Conservation (phyloP, 805 yeast genomes). For the Yamadazyma endophytica region DNA sequence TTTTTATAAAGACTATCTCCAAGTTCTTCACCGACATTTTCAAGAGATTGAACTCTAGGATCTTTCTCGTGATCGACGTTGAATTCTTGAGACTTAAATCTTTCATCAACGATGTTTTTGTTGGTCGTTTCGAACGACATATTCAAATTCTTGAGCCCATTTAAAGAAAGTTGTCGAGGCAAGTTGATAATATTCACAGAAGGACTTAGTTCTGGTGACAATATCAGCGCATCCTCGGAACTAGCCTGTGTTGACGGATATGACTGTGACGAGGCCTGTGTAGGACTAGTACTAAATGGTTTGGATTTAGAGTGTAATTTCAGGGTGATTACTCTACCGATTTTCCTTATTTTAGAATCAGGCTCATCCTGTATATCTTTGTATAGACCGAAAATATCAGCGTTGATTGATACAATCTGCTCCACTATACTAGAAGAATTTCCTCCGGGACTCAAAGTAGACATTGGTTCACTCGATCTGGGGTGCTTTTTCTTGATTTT, state of each 20-base stretch:
- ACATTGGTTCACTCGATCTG: conserved; percentile 1
- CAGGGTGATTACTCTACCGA: conserved; percentile 4
- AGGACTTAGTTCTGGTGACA: too few relatives aligned
- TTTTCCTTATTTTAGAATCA: conserved; percentile 9
- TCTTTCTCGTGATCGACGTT: too few relatives aligned
- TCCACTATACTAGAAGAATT: conserved; percentile 10
- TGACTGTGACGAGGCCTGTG: neutral
- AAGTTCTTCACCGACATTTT: too few relatives aligned
- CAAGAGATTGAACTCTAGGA: too few relatives aligned
- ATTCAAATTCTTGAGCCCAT: conserved; percentile 27
- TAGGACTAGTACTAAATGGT: conserved; percentile 2
- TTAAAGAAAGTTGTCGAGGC: conserved; percentile 31
- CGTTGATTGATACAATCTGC: conserved; percentile 6
- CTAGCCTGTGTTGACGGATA: too few relatives aligned
- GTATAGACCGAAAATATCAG: conserved; percentile 1
- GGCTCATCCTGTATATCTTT: neutral
- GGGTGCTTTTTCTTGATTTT: too few relatives aligned
- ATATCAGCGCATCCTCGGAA: too few relatives aligned
- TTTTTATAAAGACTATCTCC: too few relatives aligned
- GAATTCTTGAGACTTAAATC: too few relatives aligned
- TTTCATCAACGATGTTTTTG: conserved; percentile 8
- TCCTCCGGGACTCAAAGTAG: conserved; percentile 9
- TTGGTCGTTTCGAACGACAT: conserved; percentile 31
- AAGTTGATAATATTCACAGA: too few relatives aligned
- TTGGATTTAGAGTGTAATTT: neutral